Conservation (phyloP, 2,329 filamentous ascomycete genomes). For the Neopestalotiopsis rosae region DNA sequence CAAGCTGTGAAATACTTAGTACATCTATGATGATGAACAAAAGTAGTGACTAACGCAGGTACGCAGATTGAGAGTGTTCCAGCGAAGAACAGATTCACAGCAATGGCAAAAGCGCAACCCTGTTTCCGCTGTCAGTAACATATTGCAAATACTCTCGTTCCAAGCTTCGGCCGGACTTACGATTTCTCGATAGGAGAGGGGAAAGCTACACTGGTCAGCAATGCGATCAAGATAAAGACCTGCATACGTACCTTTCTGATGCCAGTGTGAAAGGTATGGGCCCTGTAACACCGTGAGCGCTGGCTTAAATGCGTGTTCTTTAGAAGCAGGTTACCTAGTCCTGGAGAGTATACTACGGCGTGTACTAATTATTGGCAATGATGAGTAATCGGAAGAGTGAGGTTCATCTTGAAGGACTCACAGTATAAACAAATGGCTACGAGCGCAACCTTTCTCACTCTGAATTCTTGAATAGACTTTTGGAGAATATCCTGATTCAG, state of each 20-base stretch:
- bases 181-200: neutral
- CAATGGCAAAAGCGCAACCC: slow-evolving; percentile 1
- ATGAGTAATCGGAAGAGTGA: too few relatives aligned
- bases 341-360: neutral
- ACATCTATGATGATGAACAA: neutral
- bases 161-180: too few relatives aligned
- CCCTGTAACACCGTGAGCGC: neutral
- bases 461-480: neutral
- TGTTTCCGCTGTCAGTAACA: too few relatives aligned
- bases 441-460: neutral
- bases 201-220: neutral
- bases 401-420: too few relatives aligned
- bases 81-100: neutral
- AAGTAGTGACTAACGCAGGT: neutral
- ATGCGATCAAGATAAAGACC: neutral
- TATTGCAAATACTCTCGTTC: too few relatives aligned
- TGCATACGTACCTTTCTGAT: neutral
- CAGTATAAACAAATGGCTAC: neutral
- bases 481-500: too few relatives aligned
- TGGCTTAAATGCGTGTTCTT: too few relatives aligned
- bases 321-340: neutral
- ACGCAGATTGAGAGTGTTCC: neutral
- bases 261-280: neutral
- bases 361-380: neutral
- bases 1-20: neutral